A percentile compares a stretch with the other conserved stretches of the same genome.
Evolutionary conservation across 1,284 basidiomycete species (phyloP).

Genomic region (Microbotryomycetes sp.): DNA sequence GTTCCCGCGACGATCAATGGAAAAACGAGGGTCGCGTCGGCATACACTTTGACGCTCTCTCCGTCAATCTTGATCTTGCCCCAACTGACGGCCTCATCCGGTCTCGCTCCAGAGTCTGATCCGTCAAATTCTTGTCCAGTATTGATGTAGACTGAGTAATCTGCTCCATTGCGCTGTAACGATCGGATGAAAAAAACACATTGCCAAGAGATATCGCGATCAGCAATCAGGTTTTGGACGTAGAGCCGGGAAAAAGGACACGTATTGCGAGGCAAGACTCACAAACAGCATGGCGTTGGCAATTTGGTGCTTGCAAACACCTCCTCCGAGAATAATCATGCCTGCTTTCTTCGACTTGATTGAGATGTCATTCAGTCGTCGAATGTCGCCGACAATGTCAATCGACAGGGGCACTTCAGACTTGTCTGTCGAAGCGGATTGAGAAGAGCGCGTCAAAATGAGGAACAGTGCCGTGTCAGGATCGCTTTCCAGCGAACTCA

Average conservation of each 20-base stretch:
- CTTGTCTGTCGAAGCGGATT: slow-evolving; percentile 46
- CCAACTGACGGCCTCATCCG: slow-evolving; percentile 99
- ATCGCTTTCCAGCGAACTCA: slow-evolving; percentile 6
- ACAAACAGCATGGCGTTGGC: slow-evolving; percentile 99
- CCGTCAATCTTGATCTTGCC: slow-evolving; percentile 91
- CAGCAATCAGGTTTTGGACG: too few species aligned
- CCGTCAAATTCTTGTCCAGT: slow-evolving; percentile 99
- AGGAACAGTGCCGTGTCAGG: too few species aligned
- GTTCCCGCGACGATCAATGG: slow-evolving; percentile 72
- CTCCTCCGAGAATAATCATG: slow-evolving; percentile 96
- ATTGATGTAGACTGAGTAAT: slow-evolving; percentile 96
- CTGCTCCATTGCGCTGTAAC: slow-evolving; percentile 87
- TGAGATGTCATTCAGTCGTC: slow-evolving; percentile 81
- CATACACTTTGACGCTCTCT: slow-evolving; percentile 83
- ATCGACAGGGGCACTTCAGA: slow-evolving; percentile 66
- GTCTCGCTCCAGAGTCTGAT: slow-evolving; percentile 91
- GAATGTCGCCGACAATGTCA: slow-evolving; percentile 93
- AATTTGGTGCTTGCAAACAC: slow-evolving; percentile 99
- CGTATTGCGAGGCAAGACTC: too few species aligned
- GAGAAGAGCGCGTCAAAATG: neutral
- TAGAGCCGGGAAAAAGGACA: neutral
- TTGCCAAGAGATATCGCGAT: too few species aligned
- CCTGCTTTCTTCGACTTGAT: slow-evolving; percentile 87
- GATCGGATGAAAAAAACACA: too few species aligned
- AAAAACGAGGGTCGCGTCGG: slow-evolving; percentile 82